These are phyloP conservation scores for Mercurialis annua DNA, from an alignment of 345 rosid genomes.

Conservation along the genomic window DNA sequence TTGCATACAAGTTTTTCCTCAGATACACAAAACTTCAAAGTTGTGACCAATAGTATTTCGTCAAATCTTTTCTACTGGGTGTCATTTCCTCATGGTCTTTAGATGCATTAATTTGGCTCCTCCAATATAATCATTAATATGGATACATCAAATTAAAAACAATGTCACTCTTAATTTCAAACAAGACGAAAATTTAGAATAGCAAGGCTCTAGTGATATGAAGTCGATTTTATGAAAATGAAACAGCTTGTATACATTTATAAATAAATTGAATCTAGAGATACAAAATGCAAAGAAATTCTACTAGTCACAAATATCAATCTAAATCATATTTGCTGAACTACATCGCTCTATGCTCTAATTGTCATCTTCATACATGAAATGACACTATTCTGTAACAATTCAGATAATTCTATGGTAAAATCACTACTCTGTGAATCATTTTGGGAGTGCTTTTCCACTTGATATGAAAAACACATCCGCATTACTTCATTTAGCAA, in stretches of 20 bases:
- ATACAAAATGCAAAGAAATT: too few relatives aligned
- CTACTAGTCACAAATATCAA: too few relatives aligned
- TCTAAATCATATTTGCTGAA: too few relatives aligned
- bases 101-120: conserved; percentile 1
- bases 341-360: too few relatives aligned
- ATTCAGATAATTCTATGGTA: too few relatives aligned
- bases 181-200: background rate
- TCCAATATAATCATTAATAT: background rate
- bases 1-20: background rate
- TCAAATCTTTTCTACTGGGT: background rate
- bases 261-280: too few relatives aligned
- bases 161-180: background rate
- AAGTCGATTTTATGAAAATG: background rate
- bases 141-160: background rate
- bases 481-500: too few relatives aligned
- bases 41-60: background rate
- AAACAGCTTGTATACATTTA: background rate
- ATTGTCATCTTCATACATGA: too few relatives aligned
- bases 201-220: background rate
- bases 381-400: too few relatives aligned
- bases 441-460: too few relatives aligned
- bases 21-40: background rate
- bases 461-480: too few relatives aligned
- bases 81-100: background rate
- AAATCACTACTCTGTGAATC: too few relatives aligned